phyloP scores from a whole-genome alignment of 352 stramenopile genomes.

The Pythium oligandrum region DNA sequence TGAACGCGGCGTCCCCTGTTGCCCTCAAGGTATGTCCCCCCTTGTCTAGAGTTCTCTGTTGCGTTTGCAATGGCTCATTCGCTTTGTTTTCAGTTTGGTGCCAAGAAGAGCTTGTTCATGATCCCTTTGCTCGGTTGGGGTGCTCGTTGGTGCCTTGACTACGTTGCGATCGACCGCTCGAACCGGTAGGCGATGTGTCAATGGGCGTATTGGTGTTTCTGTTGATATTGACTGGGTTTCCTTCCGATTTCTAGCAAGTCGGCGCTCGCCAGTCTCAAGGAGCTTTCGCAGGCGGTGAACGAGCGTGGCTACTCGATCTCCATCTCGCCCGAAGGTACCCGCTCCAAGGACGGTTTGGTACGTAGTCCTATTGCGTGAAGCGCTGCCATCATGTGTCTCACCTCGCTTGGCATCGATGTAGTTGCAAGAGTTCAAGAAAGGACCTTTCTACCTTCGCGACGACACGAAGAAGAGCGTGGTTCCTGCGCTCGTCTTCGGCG shows the following conservation, averaged over 20 bases:
- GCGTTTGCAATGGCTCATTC: not conserved
- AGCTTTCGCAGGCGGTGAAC: slow-evolving; percentile 63
- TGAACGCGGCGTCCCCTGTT: slow-evolving; percentile 63
- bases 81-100: slow-evolving; percentile 44
- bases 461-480: slow-evolving; percentile 82
- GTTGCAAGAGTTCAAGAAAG: slow-evolving; percentile 87
- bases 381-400: not conserved
- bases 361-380: not conserved
- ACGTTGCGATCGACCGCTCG: slow-evolving; percentile 75
- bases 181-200: slow-evolving; percentile 32
- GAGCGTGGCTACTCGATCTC: slow-evolving; percentile 67
- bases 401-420: slow-evolving; percentile 12
- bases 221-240: too few relatives aligned
- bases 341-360: slow-evolving; percentile 76
- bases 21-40: slow-evolving; percentile 54
- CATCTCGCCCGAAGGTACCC: slow-evolving; percentile 81
- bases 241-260: slow-evolving; percentile 24
- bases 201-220: too few relatives aligned
- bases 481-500: slow-evolving; percentile 70
- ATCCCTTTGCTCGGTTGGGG: slow-evolving; percentile 74
- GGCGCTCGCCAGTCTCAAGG: slow-evolving; percentile 64
- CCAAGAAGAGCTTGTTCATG: slow-evolving; percentile 84
- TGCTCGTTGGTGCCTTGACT: slow-evolving; percentile 70
- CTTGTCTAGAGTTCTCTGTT: not conserved
- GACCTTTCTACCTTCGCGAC: slow-evolving; percentile 78